A percentile compares a stretch with the other conserved stretches of the same genome.
Evolutionary conservation across 148 eudicot genomes (phyloP).

Genomic region (Cornus kousa): DNA sequence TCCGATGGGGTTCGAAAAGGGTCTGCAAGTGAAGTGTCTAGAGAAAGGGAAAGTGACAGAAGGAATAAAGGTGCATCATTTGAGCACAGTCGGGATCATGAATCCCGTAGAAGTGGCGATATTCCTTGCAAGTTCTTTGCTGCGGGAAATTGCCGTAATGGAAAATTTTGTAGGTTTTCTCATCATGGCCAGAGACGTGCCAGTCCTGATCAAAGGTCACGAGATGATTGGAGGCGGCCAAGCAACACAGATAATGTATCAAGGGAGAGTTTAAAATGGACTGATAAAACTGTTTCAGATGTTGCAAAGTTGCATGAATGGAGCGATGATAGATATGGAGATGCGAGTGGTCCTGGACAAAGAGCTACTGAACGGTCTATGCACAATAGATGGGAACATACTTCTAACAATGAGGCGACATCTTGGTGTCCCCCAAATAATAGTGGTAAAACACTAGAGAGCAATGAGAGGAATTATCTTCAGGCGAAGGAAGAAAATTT

Average conservation of each 20-base stretch:
- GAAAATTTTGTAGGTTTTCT: slow-evolving; percentile 36
- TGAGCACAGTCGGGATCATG: slow-evolving; percentile 18
- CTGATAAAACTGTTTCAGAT: slow-evolving; percentile 1
- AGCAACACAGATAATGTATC: not conserved
- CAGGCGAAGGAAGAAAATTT: not conserved
- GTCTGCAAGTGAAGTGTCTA: not conserved
- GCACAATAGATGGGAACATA: slow-evolving; percentile 1
- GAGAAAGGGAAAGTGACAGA: slow-evolving; percentile 12
- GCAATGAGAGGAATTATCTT: slow-evolving; percentile 6
- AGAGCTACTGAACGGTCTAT: not conserved
- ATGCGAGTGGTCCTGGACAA: not conserved
- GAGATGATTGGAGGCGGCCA: slow-evolving; percentile 10
- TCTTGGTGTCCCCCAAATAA: not conserved
- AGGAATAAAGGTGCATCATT: slow-evolving; percentile 12
- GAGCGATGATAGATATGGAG: slow-evolving; percentile 2
- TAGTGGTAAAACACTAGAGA: not conserved
- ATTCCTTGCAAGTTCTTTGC: slow-evolving; percentile 30
- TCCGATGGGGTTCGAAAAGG: slow-evolving; percentile 11
- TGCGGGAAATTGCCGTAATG: slow-evolving; percentile 30
- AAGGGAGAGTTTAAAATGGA: slow-evolving; percentile 22
- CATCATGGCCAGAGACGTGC: slow-evolving; percentile 22
- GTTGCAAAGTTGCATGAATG: slow-evolving; percentile 1
- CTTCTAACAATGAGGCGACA: slow-evolving; percentile 1
- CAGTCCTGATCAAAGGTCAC: slow-evolving; percentile 3
- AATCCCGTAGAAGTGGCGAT: slow-evolving; percentile 11